A percentile compares a stretch with the other conserved stretches of the same genome.
phyloP scores from a whole-genome alignment of 1,139 yeast species.

The Taphrina populina region DNA sequence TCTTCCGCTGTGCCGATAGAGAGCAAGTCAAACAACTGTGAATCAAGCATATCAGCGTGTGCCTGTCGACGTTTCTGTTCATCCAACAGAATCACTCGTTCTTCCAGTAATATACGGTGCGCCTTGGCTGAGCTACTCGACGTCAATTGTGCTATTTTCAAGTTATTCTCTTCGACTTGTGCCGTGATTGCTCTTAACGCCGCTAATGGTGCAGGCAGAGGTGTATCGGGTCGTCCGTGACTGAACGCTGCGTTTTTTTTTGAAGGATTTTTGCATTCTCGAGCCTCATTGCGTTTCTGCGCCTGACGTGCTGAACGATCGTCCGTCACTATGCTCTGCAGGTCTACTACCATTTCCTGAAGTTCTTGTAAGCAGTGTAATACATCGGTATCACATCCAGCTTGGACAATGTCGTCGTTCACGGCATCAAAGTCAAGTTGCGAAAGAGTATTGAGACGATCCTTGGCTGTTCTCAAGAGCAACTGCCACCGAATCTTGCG shows the following conservation, averaged over 20 bases:
- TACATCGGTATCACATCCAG: too few relatives aligned
- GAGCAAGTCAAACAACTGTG: background rate
- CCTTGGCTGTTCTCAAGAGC: background rate
- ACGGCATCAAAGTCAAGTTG: background rate
- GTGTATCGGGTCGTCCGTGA: background rate
- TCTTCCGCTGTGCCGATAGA: conserved; percentile 1
- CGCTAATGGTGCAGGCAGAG: background rate
- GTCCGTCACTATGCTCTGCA: too few relatives aligned
- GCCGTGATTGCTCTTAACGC: background rate
- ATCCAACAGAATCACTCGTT: background rate
- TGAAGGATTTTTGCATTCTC: too few relatives aligned
- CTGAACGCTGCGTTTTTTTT: too few relatives aligned
- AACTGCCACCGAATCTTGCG: background rate
- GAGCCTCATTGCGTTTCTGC: too few relatives aligned
- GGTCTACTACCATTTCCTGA: too few relatives aligned
- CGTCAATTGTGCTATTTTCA: background rate
- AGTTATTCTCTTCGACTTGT: background rate
- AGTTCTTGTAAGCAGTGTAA: too few relatives aligned
- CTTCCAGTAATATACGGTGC: conserved; percentile 7
- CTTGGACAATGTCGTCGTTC: too few relatives aligned
- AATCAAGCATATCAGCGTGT: background rate
- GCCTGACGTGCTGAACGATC: too few relatives aligned
- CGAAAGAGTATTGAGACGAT: background rate
- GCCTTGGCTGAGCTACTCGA: background rate
- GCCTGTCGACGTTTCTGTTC: background rate